A percentile compares a stretch with the other conserved stretches of the same genome.
Conservation (phyloP, 2,329 filamentous ascomycete species). For the Clonostachys solani region DNA sequence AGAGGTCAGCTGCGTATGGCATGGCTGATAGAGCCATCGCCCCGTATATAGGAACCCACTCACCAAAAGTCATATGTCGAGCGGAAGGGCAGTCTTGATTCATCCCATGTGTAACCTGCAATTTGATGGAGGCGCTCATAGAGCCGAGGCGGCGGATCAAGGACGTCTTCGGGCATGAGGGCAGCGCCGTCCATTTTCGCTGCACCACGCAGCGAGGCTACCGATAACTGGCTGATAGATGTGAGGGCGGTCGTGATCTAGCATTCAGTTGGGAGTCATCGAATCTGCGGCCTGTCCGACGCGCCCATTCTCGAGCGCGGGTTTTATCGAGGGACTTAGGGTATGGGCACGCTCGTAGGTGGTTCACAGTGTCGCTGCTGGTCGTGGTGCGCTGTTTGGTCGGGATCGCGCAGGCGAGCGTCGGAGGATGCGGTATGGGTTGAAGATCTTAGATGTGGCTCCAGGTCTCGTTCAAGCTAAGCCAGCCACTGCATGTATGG, state of each 20-base stretch:
- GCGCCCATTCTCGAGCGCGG: slow-evolving; percentile 2
- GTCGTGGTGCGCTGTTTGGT: too few relatives aligned
- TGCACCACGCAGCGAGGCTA: not conserved
- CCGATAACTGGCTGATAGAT: not conserved
- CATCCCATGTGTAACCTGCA: slow-evolving; percentile 74
- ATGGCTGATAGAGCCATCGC: not conserved
- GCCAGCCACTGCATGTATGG: too few relatives aligned
- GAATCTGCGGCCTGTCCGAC: not conserved
- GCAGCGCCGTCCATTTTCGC: slow-evolving; percentile 46
- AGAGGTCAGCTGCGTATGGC: slow-evolving; percentile 6
- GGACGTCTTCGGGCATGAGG: slow-evolving; percentile 46
- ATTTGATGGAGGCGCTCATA: slow-evolving; percentile 71
- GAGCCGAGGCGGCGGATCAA: slow-evolving; percentile 63
- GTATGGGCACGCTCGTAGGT: too few relatives aligned
- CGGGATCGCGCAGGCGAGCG: too few relatives aligned
- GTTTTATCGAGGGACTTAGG: too few relatives aligned
- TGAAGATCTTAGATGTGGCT: too few relatives aligned
- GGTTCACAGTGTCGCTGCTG: too few relatives aligned
- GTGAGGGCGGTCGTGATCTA: not conserved
- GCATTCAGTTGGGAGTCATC: slow-evolving; percentile 1
- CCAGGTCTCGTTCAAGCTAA: too few relatives aligned
- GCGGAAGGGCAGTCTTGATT: slow-evolving; percentile 51
- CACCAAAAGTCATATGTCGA: slow-evolving; percentile 87
- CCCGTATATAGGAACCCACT: slow-evolving; percentile 10
- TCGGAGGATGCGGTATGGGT: too few relatives aligned